Evolutionary conservation across 352 stramenopile genomes (phyloP).

Genomic region (Pythium oligandrum): DNA sequence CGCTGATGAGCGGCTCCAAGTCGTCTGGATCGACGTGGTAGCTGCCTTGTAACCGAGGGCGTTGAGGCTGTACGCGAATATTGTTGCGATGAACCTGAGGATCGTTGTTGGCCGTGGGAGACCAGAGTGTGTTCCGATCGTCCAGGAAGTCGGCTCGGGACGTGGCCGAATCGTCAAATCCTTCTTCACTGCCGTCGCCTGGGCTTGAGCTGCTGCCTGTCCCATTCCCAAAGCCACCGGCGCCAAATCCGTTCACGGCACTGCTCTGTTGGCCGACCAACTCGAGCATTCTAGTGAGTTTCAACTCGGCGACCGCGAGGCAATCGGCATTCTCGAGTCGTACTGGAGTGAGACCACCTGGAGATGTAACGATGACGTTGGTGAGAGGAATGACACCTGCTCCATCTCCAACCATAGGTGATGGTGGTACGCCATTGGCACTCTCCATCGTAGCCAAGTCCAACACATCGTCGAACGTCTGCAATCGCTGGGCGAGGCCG

Average conservation of each 20-base stretch:
- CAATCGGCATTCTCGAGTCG: constrained; percentile 53
- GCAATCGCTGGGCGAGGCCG: constrained; percentile 53
- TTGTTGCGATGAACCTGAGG: constrained; percentile 76
- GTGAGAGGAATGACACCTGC: no score
- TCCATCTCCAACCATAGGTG: no score
- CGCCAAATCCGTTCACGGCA: constrained; percentile 52
- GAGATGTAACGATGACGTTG: no score
- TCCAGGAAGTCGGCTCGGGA: constrained; percentile 37
- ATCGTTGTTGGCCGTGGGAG: constrained; percentile 63
- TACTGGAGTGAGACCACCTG: no score
- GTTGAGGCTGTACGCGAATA: constrained; percentile 49
- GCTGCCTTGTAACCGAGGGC: no score
- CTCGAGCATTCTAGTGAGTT: constrained; percentile 74
- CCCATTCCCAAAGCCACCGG: constrained; percentile 21
- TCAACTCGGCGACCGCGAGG: constrained; percentile 58
- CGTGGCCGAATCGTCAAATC: constrained; percentile 16
- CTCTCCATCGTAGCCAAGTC: constrained; percentile 12
- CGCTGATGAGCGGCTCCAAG: constrained; percentile 28
- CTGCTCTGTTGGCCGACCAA: constrained; percentile 68
- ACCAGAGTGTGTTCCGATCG: constrained; percentile 53
- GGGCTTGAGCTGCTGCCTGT: constrained; percentile 22
- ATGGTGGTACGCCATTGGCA: no score
- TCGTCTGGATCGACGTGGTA: background rate
- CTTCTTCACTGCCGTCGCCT: constrained; percentile 16
- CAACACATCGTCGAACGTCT: constrained; percentile 68